phyloP scores from a whole-genome alignment of 2,329 filamentous ascomycete genomes.

The Beauveria brongniartii region DNA sequence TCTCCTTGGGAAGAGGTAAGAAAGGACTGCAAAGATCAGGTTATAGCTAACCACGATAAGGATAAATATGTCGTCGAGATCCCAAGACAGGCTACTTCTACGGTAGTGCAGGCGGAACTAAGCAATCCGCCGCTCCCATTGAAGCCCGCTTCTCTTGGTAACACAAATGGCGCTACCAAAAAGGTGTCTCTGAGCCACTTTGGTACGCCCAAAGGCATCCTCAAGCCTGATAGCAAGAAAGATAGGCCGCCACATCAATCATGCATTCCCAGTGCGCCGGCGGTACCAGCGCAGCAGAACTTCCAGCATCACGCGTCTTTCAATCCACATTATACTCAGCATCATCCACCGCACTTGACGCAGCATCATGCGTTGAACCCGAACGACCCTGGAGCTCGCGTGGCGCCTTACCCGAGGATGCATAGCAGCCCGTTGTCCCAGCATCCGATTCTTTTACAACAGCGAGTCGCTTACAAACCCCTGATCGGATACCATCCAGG shows the following conservation, averaged over 20 bases:
- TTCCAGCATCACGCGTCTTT: background rate
- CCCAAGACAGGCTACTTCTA: no score
- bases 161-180: background rate
- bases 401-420: slow-evolving; percentile 6
- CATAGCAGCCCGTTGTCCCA: background rate
- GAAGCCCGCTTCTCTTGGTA: background rate
- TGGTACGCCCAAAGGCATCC: background rate
- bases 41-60: background rate
- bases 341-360: background rate
- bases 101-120: background rate
- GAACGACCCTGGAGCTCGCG: background rate
- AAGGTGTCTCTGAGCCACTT: background rate
- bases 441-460: background rate
- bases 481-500: slow-evolving; percentile 14
- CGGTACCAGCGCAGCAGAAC: background rate
- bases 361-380: background rate
- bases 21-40: background rate
- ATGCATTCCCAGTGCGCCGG: background rate
- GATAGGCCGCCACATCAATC: background rate
- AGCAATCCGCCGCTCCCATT: background rate
- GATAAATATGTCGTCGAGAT: background rate
- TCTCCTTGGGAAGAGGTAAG: slow-evolving; percentile 21
- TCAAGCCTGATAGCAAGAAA: background rate
- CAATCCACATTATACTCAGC: background rate
- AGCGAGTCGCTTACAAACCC: slow-evolving; percentile 14